A percentile compares a stretch with the other conserved stretches of the same genome.
Conservation (phyloP, 129 eudicot genomes). For the Deinandra increscens region DNA sequence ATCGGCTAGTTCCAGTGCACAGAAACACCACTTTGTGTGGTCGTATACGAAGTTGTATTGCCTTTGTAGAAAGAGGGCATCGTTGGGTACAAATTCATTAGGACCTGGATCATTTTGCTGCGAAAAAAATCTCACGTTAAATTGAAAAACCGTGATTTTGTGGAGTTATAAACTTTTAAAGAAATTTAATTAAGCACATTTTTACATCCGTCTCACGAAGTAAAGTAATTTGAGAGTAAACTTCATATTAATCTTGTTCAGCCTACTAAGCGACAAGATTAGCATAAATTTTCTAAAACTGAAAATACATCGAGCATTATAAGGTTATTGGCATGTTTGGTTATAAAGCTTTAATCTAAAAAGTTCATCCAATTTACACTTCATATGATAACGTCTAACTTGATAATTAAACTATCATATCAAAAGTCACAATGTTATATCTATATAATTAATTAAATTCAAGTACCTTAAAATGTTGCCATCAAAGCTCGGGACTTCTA, state of each 20-base stretch:
- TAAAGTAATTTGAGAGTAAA: too few species aligned
- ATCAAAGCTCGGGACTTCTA: conserved; percentile 94
- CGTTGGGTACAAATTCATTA: conserved; percentile 45
- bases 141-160: background rate
- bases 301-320: too few species aligned
- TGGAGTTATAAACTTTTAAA: too few species aligned
- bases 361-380: too few species aligned
- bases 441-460: background rate
- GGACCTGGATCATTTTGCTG: conserved; percentile 66
- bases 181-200: background rate
- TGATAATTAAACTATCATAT: background rate
- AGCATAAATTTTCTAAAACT: too few species aligned
- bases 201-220: conserved; percentile 73
- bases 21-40: conserved; percentile 90
- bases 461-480: conserved; percentile 79
- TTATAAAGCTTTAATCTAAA: too few species aligned
- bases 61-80: conserved; percentile 78
- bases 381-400: too few species aligned
- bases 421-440: background rate
- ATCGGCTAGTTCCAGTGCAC: conserved; percentile 81
- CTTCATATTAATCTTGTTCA: too few species aligned
- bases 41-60: conserved; percentile 84
- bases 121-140: background rate
- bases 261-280: too few species aligned
- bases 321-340: too few species aligned